These are phyloP conservation scores for Neckera pumila DNA, from an alignment of 225 moss, liverwort and hornwort species.

Conservation along the genomic window DNA sequence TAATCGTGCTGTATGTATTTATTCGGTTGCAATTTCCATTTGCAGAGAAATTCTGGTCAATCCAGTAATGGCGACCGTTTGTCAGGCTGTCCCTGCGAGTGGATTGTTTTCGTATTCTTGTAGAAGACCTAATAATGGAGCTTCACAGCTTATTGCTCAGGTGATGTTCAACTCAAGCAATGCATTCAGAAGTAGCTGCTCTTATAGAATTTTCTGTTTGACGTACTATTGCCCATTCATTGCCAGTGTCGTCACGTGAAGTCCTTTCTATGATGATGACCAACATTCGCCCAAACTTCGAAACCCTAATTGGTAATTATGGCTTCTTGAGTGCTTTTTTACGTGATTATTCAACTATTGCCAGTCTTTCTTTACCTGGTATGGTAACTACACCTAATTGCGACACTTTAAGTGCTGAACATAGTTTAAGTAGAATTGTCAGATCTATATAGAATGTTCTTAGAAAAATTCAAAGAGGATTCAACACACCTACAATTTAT, in stretches of 20 bases:
- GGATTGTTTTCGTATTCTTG: constrained; percentile 9
- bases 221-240: too few relatives aligned
- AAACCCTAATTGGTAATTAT: neutral
- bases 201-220: too few relatives aligned
- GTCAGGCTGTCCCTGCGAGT: constrained; percentile 16
- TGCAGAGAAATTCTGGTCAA: neutral
- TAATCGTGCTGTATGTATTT: neutral
- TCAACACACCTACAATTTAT: neutral
- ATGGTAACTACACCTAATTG: neutral
- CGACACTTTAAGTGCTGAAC: neutral
- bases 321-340: neutral
- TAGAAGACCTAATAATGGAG: neutral
- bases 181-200: neutral
- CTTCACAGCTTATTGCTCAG: constrained; percentile 7
- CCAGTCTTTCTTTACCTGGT: neutral
- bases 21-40: neutral
- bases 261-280: too few relatives aligned
- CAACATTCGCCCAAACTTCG: too few relatives aligned
- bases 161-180: neutral
- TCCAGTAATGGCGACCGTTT: constrained; percentile 18
- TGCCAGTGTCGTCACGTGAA: too few relatives aligned
- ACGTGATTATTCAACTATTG: neutral
- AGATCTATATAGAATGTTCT: neutral
- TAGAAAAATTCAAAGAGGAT: neutral
- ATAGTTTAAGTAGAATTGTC: neutral